phyloP scores from a whole-genome alignment of 2,329 filamentous ascomycete species.

The Orbilia oligospora region DNA sequence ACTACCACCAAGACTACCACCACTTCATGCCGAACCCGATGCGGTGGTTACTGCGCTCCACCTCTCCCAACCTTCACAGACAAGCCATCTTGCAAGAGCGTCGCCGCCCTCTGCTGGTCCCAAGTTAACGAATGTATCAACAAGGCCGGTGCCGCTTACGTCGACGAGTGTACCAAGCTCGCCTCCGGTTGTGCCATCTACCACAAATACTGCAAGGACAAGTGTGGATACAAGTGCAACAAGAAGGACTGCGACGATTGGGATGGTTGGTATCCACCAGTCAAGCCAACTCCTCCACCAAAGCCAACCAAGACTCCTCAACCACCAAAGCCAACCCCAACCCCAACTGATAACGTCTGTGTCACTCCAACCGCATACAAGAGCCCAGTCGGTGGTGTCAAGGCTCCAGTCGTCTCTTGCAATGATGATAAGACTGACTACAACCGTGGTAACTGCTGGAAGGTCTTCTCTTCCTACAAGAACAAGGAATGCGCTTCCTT shows the following conservation, averaged over 20 bases:
- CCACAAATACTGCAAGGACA: conserved; percentile 50
- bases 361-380: conserved; percentile 46
- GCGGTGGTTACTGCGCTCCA: conserved; percentile 57
- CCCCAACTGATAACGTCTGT: conserved; percentile 50
- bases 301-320: conserved; percentile 44
- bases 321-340: conserved; percentile 38
- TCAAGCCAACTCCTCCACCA: conserved; percentile 34
- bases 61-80: conserved; percentile 57
- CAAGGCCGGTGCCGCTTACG: background rate
- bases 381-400: conserved; percentile 45
- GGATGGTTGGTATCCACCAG: conserved; percentile 49
- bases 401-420: conserved; percentile 53
- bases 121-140: conserved; percentile 47
- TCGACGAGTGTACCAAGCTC: conserved; percentile 15
- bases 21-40: conserved; percentile 42
- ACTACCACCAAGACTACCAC: conserved; percentile 40
- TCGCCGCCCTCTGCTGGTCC: conserved; percentile 40
- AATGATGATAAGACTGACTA: conserved; percentile 50
- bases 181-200: conserved; percentile 40
- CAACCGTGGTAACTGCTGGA: conserved; percentile 46
- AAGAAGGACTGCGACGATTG: conserved; percentile 56
- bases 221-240: conserved; percentile 51
- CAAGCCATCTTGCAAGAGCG: conserved; percentile 39
- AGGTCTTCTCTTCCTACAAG: conserved; percentile 50
- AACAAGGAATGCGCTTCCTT: conserved; percentile 40